Base-by-base conservation (phyloP, 768 basidiomycete species). In the Lentinula aciculospora region DNA sequence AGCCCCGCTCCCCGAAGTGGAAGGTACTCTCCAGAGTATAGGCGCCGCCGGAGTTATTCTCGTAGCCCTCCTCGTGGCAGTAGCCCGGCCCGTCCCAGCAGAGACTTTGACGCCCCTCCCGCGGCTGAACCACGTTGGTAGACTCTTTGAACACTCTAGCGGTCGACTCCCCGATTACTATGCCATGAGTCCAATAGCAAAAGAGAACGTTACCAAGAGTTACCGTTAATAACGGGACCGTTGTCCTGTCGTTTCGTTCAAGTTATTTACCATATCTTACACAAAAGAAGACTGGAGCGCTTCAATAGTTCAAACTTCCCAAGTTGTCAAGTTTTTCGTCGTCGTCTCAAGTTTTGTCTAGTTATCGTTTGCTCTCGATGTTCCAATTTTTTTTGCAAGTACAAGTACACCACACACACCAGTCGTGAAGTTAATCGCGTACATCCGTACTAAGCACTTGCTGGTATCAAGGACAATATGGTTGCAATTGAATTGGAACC, bases 11-110 rank as follows among this genome's bases (percentile, higher is more conserved):
- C 86, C 56, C 76, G 82, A 54, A 74, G 84, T 62, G 78, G 84
- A 59, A 76, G 88, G 58, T 86, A 89, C 76, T 90, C 88, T 62
- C 89, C 89, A 60, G 88, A 89, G 63, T 53, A 53, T 28, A 36
- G 51, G 23, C 32, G 51, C 21, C 86, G 90, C 56, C 79, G 81
- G 69, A 90, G 88, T 72, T 87, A 89, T 63, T 89, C 87, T 55
- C 80, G 87, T 67, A 90, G 87, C 73, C 91, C 90, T 23, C 89
- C 88, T 54, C 77, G 88, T 64, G 89, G 87, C 53, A 82, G 85
- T 68, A 81, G 79, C 69, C 80, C 78, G 19, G 21, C 58, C 10
- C 53, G 56, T 50, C 69, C 54, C n/a, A 23, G 72, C 53, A 67
- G 80, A 63, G 81, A 81, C 31, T 80, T 63, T 60, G 78, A 82